Conservation (phyloP, 2,329 filamentous ascomycete species). For the Helminthosporium solani region DNA sequence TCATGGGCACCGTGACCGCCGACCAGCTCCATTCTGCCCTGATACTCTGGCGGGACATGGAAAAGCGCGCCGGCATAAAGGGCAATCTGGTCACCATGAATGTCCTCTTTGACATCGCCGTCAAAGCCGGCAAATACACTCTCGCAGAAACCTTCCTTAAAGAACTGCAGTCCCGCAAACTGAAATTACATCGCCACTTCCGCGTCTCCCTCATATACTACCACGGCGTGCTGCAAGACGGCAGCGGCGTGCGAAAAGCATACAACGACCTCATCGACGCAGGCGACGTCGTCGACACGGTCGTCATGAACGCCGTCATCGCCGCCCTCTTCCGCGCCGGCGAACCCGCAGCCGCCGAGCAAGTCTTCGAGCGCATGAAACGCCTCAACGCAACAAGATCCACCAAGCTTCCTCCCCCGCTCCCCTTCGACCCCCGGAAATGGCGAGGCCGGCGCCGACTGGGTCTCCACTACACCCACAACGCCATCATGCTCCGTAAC, state of each 20-base stretch:
- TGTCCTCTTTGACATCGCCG: conserved; percentile 84
- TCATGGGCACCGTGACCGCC: conserved; percentile 60
- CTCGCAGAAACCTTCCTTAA: conserved; percentile 82
- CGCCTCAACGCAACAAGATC: conserved; percentile 51
- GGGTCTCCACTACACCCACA: conserved; percentile 50
- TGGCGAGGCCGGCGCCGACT: conserved; percentile 48
- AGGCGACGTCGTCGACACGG: conserved; percentile 84
- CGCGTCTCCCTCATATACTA: conserved; percentile 81
- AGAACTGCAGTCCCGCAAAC: conserved; percentile 72
- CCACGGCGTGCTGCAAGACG: conserved; percentile 73
- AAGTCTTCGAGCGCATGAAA: conserved; percentile 85
- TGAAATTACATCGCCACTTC: conserved; percentile 75
- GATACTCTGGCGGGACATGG: conserved; percentile 86
- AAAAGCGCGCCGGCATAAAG: conserved; percentile 64
- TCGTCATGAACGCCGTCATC: conserved; percentile 84
- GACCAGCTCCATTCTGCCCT: conserved; percentile 68
- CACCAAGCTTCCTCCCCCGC: conserved; percentile 5
- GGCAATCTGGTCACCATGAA: conserved; percentile 85
- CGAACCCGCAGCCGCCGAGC: conserved; percentile 74
- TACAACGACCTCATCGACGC: conserved; percentile 82
- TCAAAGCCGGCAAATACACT: conserved; percentile 79
- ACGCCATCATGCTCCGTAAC: conserved; percentile 45
- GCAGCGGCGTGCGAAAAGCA: conserved; percentile 69
- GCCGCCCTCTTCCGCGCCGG: conserved; percentile 72
- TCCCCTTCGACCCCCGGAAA: conserved; percentile 30